A percentile compares a stretch with the other conserved stretches of the same genome.
Evolutionary conservation across 345 rosid species (phyloP).

Genomic region (Pugionium dolabratum): DNA sequence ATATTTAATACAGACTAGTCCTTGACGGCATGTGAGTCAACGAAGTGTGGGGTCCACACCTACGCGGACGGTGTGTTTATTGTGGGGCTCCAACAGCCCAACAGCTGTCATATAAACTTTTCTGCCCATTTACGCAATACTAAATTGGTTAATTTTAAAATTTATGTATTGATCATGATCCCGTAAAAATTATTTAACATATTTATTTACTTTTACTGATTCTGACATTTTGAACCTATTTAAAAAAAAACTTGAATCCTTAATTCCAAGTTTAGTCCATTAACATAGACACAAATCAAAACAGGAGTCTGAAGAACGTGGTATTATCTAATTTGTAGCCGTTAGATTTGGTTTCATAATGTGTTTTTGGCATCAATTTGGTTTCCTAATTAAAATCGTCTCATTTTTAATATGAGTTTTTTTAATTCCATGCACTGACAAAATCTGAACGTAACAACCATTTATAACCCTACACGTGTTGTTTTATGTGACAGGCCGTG

Average conservation of each 20-base stretch:
- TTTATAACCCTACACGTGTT: neutral
- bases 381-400: slow-evolving; percentile 19
- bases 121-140: slow-evolving; percentile 8
- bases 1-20: neutral
- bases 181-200: neutral
- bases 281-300: neutral
- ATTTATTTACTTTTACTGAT: no score
- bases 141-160: neutral
- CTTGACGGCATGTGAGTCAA: neutral
- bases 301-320: slow-evolving; percentile 21
- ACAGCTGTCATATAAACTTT: slow-evolving; percentile 32
- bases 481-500: slow-evolving; percentile 6
- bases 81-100: slow-evolving; percentile 14
- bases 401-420: neutral
- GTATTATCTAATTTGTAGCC: slow-evolving; percentile 17
- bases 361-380: neutral
- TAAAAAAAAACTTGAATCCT: neutral
- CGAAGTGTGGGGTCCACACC: slow-evolving; percentile 17
- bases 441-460: slow-evolving; percentile 2
- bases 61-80: slow-evolving; percentile 18
- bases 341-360: slow-evolving; percentile 25
- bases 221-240: neutral
- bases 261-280: neutral
- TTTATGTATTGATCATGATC: no score
- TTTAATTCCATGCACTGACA: slow-evolving; percentile 9